phyloP scores from a whole-genome alignment of 805 yeast species.

The Saturnispora diversa region DNA sequence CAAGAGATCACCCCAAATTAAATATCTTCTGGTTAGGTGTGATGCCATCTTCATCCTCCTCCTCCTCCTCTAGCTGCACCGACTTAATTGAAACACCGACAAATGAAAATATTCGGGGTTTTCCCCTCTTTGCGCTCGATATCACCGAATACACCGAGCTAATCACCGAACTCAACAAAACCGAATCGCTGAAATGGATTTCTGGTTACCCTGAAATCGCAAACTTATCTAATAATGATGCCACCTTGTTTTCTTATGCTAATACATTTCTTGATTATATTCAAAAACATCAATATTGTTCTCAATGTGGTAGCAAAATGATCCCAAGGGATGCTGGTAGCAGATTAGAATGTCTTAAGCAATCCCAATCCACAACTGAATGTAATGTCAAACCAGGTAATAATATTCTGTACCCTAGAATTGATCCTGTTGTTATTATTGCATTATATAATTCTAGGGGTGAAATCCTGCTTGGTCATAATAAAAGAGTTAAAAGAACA shows the following conservation, averaged over 20 bases:
- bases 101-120: slow-evolving; percentile 43
- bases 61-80: no score
- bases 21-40: slow-evolving; percentile 9
- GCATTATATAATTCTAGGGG: slow-evolving; percentile 61
- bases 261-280: slow-evolving; percentile 85
- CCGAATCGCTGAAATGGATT: slow-evolving; percentile 4
- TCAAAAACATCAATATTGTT: slow-evolving; percentile 63
- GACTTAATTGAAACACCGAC: slow-evolving; percentile 10
- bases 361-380: slow-evolving; percentile 20
- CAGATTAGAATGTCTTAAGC: slow-evolving; percentile 42
- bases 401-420: slow-evolving; percentile 83
- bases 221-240: slow-evolving; percentile 34
- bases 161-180: no score
- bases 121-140: slow-evolving; percentile 60
- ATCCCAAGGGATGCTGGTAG: slow-evolving; percentile 65
- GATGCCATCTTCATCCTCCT: neutral
- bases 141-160: slow-evolving; percentile 29
- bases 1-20: neutral
- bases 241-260: slow-evolving; percentile 71
- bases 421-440: slow-evolving; percentile 82
- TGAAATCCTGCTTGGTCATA: slow-evolving; percentile 61
- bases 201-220: slow-evolving; percentile 16
- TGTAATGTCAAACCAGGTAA: slow-evolving; percentile 39
- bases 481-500: slow-evolving; percentile 30
- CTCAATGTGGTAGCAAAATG: slow-evolving; percentile 70